Base-by-base conservation (phyloP, 2,329 filamentous ascomycete species). In the Fusarium torreyae region DNA sequence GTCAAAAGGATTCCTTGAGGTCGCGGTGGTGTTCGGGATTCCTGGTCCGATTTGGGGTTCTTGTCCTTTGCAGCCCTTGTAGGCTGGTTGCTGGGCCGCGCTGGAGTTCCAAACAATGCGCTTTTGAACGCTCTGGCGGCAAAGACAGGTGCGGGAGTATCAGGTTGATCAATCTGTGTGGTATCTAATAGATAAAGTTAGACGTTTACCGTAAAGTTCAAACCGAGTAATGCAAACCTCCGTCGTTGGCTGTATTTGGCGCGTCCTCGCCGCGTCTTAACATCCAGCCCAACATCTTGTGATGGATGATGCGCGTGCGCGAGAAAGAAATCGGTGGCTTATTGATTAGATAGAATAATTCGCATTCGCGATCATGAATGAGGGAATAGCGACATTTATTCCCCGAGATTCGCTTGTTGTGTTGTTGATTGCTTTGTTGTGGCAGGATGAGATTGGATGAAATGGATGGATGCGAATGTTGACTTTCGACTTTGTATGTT, bases 131-230 rank as follows among this genome's bases (percentile, higher is more conserved):
- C 89, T 62, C 89, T 85, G 38, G 89, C 89, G 3, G 89, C 89
- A 74, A 91, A 91, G 0, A 91, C 85, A 3, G 89, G 89, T 0
- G 88, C 89, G 8, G 89, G 89, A 17, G 89, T 91, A 70, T 91
- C 89, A 39, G 89, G 88, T 33, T 82, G 82, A 17, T 91, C 88
- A 40, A 86, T 70, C 64, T 85, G 84, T 1, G 83, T 83, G 4
- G 73, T 82, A 45, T 84, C 81, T 83, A 50, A 20, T 14, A 18
- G 15, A 9, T 24, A 11, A 22, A 18, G 49, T 53, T 38, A 71
- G 55, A 11, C 10, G 10, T 24, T 33, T 6, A 24, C 28, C 26
- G 44, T 43, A 40, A 18, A 17, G 18, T 28, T 36, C 18, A 10
- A 39, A 40, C 18, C 31, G 17, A 42, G 22, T 39, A 17, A 51